Conservation (phyloP, 2,329 filamentous ascomycete genomes). For the Coniosporium tulheliwenetii region DNA sequence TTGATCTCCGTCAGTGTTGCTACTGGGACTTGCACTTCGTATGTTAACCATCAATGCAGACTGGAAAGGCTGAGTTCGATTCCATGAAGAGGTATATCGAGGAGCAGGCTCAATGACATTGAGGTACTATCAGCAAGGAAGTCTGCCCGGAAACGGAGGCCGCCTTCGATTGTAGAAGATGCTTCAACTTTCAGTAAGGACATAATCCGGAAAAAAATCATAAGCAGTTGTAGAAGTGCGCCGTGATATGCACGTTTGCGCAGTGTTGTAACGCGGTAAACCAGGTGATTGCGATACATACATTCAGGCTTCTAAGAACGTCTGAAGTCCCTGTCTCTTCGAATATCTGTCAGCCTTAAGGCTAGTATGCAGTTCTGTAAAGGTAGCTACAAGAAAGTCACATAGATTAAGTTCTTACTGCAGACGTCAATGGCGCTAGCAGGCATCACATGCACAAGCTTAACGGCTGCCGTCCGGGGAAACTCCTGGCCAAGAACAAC, state of each 20-base stretch:
- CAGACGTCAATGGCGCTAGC: no score
- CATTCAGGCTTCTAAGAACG: no score
- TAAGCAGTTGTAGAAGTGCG: background rate
- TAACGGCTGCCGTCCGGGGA: no score
- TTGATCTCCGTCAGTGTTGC: conserved; percentile 23
- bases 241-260: background rate
- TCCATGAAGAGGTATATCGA: conserved; percentile 28
- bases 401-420: no score
- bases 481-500: no score
- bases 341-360: no score
- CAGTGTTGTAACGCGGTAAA: background rate
- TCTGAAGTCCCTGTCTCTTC: no score
- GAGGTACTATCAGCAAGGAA: conserved; percentile 1
- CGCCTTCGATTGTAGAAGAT: background rate
- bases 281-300: background rate
- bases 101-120: conserved; percentile 10
- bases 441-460: no score
- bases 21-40: background rate
- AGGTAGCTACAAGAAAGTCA: no score
- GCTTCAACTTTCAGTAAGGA: background rate
- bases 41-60: conserved; percentile 11
- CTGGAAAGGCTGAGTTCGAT: conserved; percentile 34
- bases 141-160: background rate
- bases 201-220: background rate
- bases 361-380: no score